These are phyloP conservation scores for Trichosporon inkin DNA, from an alignment of 1,284 basidiomycete genomes.

Conservation along the genomic window DNA sequence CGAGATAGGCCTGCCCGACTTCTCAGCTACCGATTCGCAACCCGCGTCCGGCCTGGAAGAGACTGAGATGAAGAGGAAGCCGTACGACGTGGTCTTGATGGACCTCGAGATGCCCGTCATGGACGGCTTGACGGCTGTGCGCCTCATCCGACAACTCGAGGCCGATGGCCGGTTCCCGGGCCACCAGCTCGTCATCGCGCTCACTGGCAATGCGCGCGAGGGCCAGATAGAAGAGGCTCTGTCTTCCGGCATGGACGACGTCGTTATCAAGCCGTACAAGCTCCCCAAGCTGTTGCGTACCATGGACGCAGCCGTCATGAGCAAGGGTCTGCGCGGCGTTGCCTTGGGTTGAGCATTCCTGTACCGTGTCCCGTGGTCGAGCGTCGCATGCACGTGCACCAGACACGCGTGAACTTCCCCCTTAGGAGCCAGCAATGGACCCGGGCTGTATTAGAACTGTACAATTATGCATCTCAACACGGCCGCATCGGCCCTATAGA, in stretches of 20 bases:
- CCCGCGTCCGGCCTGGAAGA: no score
- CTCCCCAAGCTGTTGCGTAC: slow-evolving; percentile 38
- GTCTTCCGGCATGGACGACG: slow-evolving; percentile 31
- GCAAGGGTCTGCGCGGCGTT: neutral
- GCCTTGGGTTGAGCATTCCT: neutral
- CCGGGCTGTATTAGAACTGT: no score
- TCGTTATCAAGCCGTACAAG: slow-evolving; percentile 30
- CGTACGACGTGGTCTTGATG: slow-evolving; percentile 32
- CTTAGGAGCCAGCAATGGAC: no score
- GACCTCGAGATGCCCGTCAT: slow-evolving; percentile 43
- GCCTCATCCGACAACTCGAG: slow-evolving; percentile 37
- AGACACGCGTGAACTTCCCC: no score
- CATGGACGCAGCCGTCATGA: slow-evolving; percentile 21
- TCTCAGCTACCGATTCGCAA: no score
- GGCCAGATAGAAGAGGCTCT: slow-evolving; percentile 39
- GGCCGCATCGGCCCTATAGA: no score
- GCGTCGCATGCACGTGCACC: no score
- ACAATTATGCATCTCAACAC: no score
- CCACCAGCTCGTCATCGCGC: slow-evolving; percentile 39
- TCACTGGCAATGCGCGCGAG: slow-evolving; percentile 45
- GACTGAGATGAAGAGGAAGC: neutral
- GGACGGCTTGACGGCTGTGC: slow-evolving; percentile 46
- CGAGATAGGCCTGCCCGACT: neutral
- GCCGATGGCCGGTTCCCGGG: slow-evolving; percentile 26
- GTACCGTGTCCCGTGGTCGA: no score